A percentile compares a stretch with the other conserved stretches of the same genome.
Conservation (phyloP, 495 filamentous ascomycete species). For the Pyronema domesticum region DNA sequence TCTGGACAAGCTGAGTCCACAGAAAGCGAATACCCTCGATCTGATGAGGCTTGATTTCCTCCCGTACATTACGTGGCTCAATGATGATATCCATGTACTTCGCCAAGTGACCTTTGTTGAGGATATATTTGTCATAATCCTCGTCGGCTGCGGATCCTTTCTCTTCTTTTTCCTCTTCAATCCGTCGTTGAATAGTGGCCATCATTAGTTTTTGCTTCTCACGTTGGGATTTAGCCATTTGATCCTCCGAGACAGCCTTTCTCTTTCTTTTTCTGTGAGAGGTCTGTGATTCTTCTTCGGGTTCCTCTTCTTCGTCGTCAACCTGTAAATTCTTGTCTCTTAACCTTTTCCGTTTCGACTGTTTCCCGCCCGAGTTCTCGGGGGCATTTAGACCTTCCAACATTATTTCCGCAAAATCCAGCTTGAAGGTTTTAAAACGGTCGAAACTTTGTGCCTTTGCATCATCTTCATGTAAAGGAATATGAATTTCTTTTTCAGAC, state of each 20-base stretch:
- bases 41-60: constrained; percentile 38
- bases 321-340: too few relatives aligned
- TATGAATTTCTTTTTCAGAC: too few relatives aligned
- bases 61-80: constrained; percentile 29
- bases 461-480: too few relatives aligned
- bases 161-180: neutral
- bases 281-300: neutral
- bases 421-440: too few relatives aligned
- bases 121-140: neutral
- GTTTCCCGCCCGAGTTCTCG: too few relatives aligned
- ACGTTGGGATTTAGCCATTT: constrained; percentile 5
- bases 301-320: neutral
- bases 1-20: constrained; percentile 63
- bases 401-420: too few relatives aligned
- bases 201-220: constrained; percentile 1
- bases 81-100: constrained; percentile 30
- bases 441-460: too few relatives aligned
- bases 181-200: constrained; percentile 1
- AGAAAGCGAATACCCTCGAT: constrained; percentile 64
- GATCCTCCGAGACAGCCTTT: constrained; percentile 8
- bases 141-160: neutral
- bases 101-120: constrained; percentile 17
- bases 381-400: too few relatives aligned
- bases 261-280: constrained; percentile 5
- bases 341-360: too few relatives aligned